Percentiles rank a stretch among this genome's conserved stretches.
Conservation (phyloP, 495 filamentous ascomycete genomes). For the Penicillium parvum region DNA sequence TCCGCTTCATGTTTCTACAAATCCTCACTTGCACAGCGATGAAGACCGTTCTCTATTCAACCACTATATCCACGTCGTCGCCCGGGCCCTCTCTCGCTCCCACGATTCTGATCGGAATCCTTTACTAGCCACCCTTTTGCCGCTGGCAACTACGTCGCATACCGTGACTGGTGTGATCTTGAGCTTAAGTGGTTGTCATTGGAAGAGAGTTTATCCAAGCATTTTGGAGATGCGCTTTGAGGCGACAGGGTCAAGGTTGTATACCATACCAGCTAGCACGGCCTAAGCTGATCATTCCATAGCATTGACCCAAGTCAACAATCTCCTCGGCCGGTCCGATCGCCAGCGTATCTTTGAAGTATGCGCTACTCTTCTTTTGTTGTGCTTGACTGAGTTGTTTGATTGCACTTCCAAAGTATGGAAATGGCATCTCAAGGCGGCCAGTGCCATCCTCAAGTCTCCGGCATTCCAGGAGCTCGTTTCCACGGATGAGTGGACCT, state of each 20-base stretch:
- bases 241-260: conserved; percentile 23
- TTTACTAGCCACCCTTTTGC: conserved; percentile 23
- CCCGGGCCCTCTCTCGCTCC: conserved; percentile 23
- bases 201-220: conserved; percentile 25
- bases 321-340: conserved; percentile 11
- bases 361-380: conserved; percentile 21
- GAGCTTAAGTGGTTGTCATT: conserved; percentile 28
- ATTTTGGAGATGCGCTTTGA: conserved; percentile 26
- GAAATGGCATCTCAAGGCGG: conserved; percentile 32
- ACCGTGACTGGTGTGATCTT: conserved; percentile 25
- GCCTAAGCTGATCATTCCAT: not conserved
- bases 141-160: conserved; percentile 24
- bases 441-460: conserved; percentile 24
- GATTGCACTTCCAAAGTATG: conserved; percentile 24
- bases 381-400: conserved; percentile 26
- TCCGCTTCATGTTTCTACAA: conserved; percentile 11
- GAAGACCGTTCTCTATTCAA: conserved; percentile 28
- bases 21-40: conserved; percentile 20
- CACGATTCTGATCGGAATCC: conserved; percentile 24
- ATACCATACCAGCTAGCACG: not conserved
- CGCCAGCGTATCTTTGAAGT: conserved; percentile 20
- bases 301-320: conserved; percentile 24
- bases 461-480: conserved; percentile 12
- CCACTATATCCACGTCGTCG: conserved; percentile 27
- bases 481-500: conserved; percentile 16